phyloP scores from a whole-genome alignment of 768 basidiomycete genomes.

The Mycena vulgaris region DNA sequence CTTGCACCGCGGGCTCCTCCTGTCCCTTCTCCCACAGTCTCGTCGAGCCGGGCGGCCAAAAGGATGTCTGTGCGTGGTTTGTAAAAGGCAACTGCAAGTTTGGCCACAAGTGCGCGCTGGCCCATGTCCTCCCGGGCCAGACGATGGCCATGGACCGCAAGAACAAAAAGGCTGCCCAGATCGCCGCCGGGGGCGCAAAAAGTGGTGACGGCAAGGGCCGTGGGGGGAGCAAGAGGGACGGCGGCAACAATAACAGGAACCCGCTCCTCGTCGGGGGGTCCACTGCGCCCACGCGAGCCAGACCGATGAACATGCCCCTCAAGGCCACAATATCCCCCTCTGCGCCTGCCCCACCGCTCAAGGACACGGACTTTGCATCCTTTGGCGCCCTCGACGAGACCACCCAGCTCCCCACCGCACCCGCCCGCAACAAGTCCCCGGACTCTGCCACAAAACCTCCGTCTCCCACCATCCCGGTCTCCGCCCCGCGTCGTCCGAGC shows the following conservation, averaged over 20 bases:
- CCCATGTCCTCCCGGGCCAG: slow-evolving; percentile 95
- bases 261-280: slow-evolving; percentile 68
- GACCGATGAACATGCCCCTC: slow-evolving; percentile 77
- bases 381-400: slow-evolving; percentile 78
- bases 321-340: slow-evolving; percentile 83
- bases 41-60: slow-evolving; percentile 82
- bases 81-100: slow-evolving; percentile 91
- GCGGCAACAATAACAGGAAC: slow-evolving; percentile 54
- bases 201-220: slow-evolving; percentile 50
- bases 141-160: slow-evolving; percentile 96
- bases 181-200: slow-evolving; percentile 66
- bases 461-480: slow-evolving; percentile 70
- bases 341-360: slow-evolving; percentile 83
- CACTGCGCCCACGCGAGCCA: slow-evolving; percentile 78
- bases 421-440: slow-evolving; percentile 55
- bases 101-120: slow-evolving; percentile 89
- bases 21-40: slow-evolving; percentile 95
- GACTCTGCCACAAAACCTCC: slow-evolving; percentile 47
- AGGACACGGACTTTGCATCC: slow-evolving; percentile 81
- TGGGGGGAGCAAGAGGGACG: slow-evolving; percentile 53
- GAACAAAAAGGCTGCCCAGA: slow-evolving; percentile 94
- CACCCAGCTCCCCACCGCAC: slow-evolving; percentile 62
- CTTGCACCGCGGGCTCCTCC: slow-evolving; percentile 92
- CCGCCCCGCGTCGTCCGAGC: slow-evolving; percentile 66
- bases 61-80: slow-evolving; percentile 91